These are phyloP conservation scores for Eutrema japonicum DNA, from an alignment of 345 rosid species.

Conservation along the genomic window DNA sequence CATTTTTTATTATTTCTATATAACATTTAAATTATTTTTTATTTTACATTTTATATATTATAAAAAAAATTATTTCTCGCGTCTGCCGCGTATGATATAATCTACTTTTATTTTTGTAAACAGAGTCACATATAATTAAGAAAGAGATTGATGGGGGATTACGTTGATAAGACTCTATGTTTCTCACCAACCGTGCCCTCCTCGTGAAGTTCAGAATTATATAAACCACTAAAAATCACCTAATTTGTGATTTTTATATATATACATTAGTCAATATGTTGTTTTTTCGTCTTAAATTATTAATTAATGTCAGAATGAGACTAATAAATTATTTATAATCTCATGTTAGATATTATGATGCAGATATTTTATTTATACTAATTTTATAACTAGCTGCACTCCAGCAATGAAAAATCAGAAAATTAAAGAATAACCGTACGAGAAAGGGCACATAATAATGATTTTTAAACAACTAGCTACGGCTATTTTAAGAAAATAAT, in stretches of 20 bases:
- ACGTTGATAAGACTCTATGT: constrained; percentile 33
- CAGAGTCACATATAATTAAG: constrained; percentile 6
- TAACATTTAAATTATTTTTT: no score
- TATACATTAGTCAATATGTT: constrained; percentile 3
- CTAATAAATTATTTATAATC: not conserved
- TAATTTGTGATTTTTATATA: not conserved
- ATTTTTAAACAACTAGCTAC: not conserved
- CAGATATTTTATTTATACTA: not conserved
- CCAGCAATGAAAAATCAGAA: constrained; percentile 6
- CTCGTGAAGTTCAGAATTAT: constrained; percentile 29
- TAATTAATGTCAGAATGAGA: constrained; percentile 4
- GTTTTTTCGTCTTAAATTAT: constrained; percentile 8
- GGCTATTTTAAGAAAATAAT: no score
- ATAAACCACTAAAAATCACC: constrained; percentile 22
- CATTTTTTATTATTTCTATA: no score
- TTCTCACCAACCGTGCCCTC: constrained; percentile 42
- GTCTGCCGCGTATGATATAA: no score
- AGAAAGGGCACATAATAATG: constrained; percentile 11
- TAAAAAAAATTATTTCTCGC: no score
- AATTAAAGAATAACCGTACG: not conserved
- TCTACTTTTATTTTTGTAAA: not conserved
- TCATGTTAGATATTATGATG: not conserved
- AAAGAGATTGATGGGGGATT: constrained; percentile 14
- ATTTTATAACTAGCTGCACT: not conserved
- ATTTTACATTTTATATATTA: no score